Conservation (phyloP, 495 filamentous ascomycete species). For the Tuber indicum region DNA sequence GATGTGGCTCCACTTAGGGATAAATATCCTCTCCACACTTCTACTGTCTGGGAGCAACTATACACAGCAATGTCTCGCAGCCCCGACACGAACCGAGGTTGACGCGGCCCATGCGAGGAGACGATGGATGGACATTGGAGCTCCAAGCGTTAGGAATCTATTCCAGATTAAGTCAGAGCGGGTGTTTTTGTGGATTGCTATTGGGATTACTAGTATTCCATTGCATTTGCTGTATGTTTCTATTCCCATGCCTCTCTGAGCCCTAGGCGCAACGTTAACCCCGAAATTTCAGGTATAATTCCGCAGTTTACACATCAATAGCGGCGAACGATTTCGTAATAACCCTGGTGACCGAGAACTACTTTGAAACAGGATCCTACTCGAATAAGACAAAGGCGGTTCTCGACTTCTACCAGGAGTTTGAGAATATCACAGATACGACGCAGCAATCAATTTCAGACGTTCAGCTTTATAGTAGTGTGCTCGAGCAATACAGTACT, state of each 20-base stretch:
- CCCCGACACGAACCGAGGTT: too few relatives aligned
- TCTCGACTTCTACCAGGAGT: too few relatives aligned
- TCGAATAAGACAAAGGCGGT: background rate
- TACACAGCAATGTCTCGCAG: too few relatives aligned
- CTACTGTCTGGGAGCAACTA: too few relatives aligned
- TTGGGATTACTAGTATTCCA: constrained; percentile 8
- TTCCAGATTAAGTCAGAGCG: background rate
- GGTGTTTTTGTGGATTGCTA: constrained; percentile 3
- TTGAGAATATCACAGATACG: too few relatives aligned
- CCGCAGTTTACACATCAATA: constrained; percentile 34
- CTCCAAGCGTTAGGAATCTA: constrained; percentile 14
- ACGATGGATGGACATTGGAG: too few relatives aligned
- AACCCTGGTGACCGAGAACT: background rate
- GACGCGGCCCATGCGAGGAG: too few relatives aligned
- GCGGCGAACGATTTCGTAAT: background rate
- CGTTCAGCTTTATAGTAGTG: background rate
- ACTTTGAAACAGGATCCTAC: background rate
- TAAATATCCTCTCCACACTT: too few relatives aligned
- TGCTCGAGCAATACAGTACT: background rate
- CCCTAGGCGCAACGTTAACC: background rate
- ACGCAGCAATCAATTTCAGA: too few relatives aligned
- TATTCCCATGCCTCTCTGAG: background rate
- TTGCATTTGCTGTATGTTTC: constrained; percentile 12
- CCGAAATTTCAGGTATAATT: constrained; percentile 31
- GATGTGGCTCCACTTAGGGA: too few relatives aligned